phyloP scores from a whole-genome alignment of 306 rosid genomes.

The Morella rubra region DNA sequence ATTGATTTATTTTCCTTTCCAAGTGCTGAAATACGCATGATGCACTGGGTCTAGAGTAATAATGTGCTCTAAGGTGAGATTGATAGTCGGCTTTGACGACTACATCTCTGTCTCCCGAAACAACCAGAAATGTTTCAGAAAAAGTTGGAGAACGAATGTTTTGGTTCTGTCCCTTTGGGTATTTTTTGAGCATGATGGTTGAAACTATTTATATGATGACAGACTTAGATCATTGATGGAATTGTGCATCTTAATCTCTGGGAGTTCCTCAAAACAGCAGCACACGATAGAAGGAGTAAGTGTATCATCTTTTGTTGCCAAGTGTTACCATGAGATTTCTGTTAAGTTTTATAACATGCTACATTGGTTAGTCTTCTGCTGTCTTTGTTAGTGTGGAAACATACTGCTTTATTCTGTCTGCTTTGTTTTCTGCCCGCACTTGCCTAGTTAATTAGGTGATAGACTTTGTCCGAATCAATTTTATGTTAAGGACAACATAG shows the following conservation, averaged over 20 bases:
- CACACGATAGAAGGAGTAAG: slow-evolving; percentile 50
- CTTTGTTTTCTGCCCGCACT: background rate
- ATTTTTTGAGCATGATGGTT: slow-evolving; percentile 3
- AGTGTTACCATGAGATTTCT: slow-evolving; percentile 12
- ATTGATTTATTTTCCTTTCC: too few species aligned
- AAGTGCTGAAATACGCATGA: background rate
- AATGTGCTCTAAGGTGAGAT: background rate
- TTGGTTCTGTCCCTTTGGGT: slow-evolving; percentile 8
- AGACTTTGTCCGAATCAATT: background rate
- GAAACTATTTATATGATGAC: slow-evolving; percentile 35
- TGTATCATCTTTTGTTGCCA: slow-evolving; percentile 17
- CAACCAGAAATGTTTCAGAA: too few species aligned
- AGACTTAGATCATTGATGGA: slow-evolving; percentile 96
- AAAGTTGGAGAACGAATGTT: background rate
- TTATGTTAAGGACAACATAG: background rate
- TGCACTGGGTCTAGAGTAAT: background rate
- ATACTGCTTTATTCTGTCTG: background rate
- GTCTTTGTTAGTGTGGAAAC: background rate
- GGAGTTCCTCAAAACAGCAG: slow-evolving; percentile 54
- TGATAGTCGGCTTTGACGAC: too few species aligned
- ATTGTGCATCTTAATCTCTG: slow-evolving; percentile 85
- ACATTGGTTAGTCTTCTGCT: background rate
- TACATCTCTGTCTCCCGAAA: too few species aligned
- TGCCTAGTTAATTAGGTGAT: background rate
- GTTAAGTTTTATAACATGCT: background rate